Conservation (phyloP, 2,329 filamentous ascomycete genomes). For the Fusarium nanum region DNA sequence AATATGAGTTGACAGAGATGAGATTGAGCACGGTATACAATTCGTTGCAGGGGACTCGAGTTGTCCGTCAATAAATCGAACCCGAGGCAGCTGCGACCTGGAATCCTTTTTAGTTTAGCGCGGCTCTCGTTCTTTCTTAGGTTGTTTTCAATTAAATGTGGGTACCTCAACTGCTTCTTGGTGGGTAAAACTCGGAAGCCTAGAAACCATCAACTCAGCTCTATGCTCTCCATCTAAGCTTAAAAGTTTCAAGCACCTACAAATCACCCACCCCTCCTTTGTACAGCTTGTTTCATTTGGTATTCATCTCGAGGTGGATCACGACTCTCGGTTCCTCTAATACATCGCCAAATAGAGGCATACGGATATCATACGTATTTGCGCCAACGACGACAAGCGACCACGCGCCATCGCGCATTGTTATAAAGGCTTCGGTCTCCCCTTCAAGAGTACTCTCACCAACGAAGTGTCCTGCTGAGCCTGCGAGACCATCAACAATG, state of each 20-base stretch:
- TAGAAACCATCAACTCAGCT: conserved; percentile 26
- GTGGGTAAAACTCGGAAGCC: conserved; percentile 27
- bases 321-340: background rate
- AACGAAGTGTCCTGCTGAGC: conserved; percentile 56
- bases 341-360: background rate
- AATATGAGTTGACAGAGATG: background rate
- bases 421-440: conserved; percentile 34
- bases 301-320: conserved; percentile 4
- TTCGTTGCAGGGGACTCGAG: background rate
- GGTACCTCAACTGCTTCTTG: background rate
- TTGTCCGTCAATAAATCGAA: background rate
- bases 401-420: conserved; percentile 37
- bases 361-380: conserved; percentile 7
- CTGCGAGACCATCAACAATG: conserved; percentile 60
- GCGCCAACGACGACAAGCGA: conserved; percentile 17
- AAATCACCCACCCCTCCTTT: conserved; percentile 21
- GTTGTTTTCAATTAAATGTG: conserved; percentile 4
- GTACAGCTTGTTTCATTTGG: conserved; percentile 4
- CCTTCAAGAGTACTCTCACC: conserved; percentile 55
- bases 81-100: conserved; percentile 27
- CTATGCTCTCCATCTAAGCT: conserved; percentile 12
- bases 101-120: conserved; percentile 39
- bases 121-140: background rate
- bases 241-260: conserved; percentile 23
- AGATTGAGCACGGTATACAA: conserved; percentile 3